These are phyloP conservation scores for Byssochlamys sp. DNA, from an alignment of 2,329 filamentous ascomycete species.

Conservation along the genomic window DNA sequence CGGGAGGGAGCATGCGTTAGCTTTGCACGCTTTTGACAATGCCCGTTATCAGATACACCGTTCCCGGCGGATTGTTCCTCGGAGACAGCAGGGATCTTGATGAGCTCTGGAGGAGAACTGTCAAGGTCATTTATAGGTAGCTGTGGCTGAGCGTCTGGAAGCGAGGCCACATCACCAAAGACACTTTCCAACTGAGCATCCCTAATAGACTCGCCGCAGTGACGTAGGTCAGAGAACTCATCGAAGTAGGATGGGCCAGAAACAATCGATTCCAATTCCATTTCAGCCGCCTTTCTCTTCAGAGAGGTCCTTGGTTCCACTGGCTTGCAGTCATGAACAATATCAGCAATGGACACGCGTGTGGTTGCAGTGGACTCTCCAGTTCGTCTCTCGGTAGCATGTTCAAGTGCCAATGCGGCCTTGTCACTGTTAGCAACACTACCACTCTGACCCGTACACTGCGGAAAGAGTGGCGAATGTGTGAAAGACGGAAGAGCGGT, in stretches of 20 bases:
- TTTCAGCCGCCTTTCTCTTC: slow-evolving; percentile 25
- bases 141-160: slow-evolving; percentile 19
- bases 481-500: neutral
- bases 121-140: slow-evolving; percentile 6
- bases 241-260: neutral
- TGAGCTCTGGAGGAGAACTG: slow-evolving; percentile 8
- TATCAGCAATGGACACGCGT: slow-evolving; percentile 11
- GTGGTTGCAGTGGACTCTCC: slow-evolving; percentile 2
- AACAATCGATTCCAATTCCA: slow-evolving; percentile 8
- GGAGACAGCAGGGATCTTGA: slow-evolving; percentile 6
- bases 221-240: neutral
- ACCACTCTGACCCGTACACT: neutral
- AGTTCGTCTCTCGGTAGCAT: neutral
- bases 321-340: slow-evolving; percentile 6
- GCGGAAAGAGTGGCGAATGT: neutral
- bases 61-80: slow-evolving; percentile 1
- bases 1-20: slow-evolving; percentile 2
- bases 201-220: neutral
- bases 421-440: neutral
- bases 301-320: slow-evolving; percentile 1
- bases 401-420: neutral
- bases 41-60: neutral
- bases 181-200: neutral
- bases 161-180: slow-evolving; percentile 4
- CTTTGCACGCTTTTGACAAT: slow-evolving; percentile 2